A percentile compares a stretch with the other conserved stretches of the same genome.
Evolutionary conservation across 306 rosid genomes (phyloP).

Genomic region (Fragaria nilgerrensis): DNA sequence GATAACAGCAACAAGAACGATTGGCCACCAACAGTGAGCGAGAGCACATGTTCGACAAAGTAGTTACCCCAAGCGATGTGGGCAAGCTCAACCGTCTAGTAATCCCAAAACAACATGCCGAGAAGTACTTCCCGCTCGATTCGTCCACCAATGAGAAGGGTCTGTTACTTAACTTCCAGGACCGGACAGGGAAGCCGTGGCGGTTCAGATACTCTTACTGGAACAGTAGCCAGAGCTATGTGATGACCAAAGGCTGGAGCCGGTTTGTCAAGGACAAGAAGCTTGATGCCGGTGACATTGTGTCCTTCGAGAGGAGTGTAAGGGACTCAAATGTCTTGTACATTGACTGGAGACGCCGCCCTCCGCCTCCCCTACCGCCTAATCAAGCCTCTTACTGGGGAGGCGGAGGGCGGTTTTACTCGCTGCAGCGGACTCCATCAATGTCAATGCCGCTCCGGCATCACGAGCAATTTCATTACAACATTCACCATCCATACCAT

Average conservation of each 20-base stretch:
- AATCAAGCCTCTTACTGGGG: background rate
- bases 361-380: constrained; percentile 19
- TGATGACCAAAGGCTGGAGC: constrained; percentile 95
- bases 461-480: constrained; percentile 36
- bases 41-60: constrained; percentile 89
- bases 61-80: constrained; percentile 87
- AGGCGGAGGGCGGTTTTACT: constrained; percentile 26
- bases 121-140: constrained; percentile 74
- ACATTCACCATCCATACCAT: constrained; percentile 24
- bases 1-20: background rate
- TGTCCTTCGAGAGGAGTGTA: constrained; percentile 64
- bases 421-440: constrained; percentile 20
- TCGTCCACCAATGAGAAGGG: constrained; percentile 60
- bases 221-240: constrained; percentile 95
- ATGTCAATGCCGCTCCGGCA: constrained; percentile 12
- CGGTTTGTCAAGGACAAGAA: constrained; percentile 86
- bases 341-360: constrained; percentile 73
- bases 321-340: constrained; percentile 45
- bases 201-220: constrained; percentile 87
- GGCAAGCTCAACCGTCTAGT: constrained; percentile 89
- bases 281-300: constrained; percentile 81
- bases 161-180: constrained; percentile 61
- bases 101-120: constrained; percentile 83
- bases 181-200: constrained; percentile 70
- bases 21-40: constrained; percentile 35